These are phyloP conservation scores for Candida sojae DNA, from an alignment of 1,139 yeast genomes.

Conservation along the genomic window DNA sequence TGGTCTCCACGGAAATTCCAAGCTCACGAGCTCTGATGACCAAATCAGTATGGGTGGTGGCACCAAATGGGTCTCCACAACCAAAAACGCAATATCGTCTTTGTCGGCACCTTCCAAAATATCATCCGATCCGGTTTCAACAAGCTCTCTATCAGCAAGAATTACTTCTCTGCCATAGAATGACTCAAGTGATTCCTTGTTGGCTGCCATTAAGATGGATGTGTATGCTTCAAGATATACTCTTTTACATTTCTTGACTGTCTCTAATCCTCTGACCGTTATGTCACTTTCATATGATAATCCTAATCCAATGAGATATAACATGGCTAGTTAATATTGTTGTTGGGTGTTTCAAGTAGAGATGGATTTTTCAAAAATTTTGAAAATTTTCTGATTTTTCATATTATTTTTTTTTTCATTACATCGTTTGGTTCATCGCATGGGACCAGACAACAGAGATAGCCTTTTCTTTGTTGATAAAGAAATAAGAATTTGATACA, in stretches of 20 bases:
- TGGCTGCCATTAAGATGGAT: slow-evolving; percentile 92
- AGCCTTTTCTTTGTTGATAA: no score
- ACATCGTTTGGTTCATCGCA: no score
- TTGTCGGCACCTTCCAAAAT: slow-evolving; percentile 74
- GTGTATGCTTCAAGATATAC: slow-evolving; percentile 96
- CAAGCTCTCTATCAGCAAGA: slow-evolving; percentile 92
- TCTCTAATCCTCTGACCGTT: slow-evolving; percentile 90
- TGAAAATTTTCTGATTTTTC: no score
- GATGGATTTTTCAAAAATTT: no score
- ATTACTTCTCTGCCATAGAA: slow-evolving; percentile 85
- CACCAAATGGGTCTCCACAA: slow-evolving; percentile 97
- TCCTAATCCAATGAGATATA: slow-evolving; percentile 86
- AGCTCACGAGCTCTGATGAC: slow-evolving; percentile 87
- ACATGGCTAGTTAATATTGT: slow-evolving; percentile 49
- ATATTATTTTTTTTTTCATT: no score
- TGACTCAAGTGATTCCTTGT: slow-evolving; percentile 63
- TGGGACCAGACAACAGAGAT: no score
- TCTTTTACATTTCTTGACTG: slow-evolving; percentile 77
- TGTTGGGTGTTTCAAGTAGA: no score
- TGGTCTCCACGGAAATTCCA: slow-evolving; percentile 72
- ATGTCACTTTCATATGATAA: slow-evolving; percentile 87
- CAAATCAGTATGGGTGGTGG: slow-evolving; percentile 95
- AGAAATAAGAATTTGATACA: no score
- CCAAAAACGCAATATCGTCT: slow-evolving; percentile 89
- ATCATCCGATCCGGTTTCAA: slow-evolving; percentile 83